These are phyloP conservation scores for Syzygium grande DNA, from an alignment of 345 rosid species.

Conservation along the genomic window DNA sequence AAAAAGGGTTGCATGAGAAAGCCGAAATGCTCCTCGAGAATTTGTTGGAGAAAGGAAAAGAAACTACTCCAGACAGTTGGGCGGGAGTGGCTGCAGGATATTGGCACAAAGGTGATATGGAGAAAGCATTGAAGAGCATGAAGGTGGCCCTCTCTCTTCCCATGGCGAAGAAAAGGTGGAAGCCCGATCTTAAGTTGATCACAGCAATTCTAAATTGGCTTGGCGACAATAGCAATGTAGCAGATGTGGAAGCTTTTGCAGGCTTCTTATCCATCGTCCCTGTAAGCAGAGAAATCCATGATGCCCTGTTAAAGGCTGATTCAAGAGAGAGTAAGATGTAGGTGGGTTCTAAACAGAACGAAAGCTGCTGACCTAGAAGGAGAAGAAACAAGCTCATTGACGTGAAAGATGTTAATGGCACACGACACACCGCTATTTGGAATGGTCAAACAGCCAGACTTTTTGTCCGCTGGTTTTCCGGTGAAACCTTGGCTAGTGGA, in stretches of 20 bases:
- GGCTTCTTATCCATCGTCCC: conserved; percentile 24
- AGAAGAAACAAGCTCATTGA: conserved; percentile 14
- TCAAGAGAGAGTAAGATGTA: conserved; percentile 11
- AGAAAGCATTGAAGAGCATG: conserved; percentile 45
- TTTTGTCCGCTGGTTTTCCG: not conserved
- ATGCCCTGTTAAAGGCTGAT: conserved; percentile 47
- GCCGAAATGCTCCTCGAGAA: conserved; percentile 55
- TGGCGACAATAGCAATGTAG: conserved; percentile 39
- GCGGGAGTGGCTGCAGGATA: conserved; percentile 51
- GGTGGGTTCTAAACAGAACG: conserved; percentile 42
- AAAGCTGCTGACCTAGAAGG: conserved; percentile 40
- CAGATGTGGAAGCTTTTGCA: conserved; percentile 46
- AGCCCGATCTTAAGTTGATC: conserved; percentile 38
- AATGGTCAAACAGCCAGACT: not conserved
- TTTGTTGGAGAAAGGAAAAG: conserved; percentile 37
- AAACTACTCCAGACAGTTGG: conserved; percentile 55
- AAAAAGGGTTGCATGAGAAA: conserved; percentile 33
- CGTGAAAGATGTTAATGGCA: not conserved
- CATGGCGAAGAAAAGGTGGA: conserved; percentile 42
- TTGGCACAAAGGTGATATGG: conserved; percentile 25
- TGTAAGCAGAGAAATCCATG: conserved; percentile 42
- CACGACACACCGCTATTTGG: not conserved
- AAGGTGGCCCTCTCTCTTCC: conserved; percentile 33
- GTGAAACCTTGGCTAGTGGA: not conserved
- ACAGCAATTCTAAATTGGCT: conserved; percentile 50